Base-by-base conservation (phyloP, 139 green algal species). In the Yamagishiella unicocca region DNA sequence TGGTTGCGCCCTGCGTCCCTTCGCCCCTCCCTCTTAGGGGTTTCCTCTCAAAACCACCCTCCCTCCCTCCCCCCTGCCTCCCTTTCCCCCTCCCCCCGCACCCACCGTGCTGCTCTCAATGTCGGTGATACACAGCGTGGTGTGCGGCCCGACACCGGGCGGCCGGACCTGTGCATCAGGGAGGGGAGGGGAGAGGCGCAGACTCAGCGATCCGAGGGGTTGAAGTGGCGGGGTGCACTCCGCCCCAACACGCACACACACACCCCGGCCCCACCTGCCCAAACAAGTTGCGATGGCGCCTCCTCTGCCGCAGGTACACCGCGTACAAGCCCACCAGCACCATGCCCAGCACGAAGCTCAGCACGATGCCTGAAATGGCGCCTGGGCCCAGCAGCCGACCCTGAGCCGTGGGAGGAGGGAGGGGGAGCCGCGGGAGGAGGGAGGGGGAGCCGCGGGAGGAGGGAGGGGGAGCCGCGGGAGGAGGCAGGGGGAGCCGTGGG, bases 261-360 rank as follows among this genome's bases (percentile, higher is more conserved):
- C n/a, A n/a, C n/a, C n/a, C n/a, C n/a, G n/a, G n/a, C n/a, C 80
- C 7, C 66, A 87, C 81, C 81, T 79, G 66, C 31, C 81, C 81
- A n/a, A 87, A 79, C 45, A 87, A 31, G 66, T 78, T 87, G 25
- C 81, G 29, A 46, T 87, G 27, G 38, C 81, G 50, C 66, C 24
- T 5, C 10, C 66, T n/a, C 81, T 87, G 81, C 66, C 46, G 29
- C 8, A 24, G 31, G 66, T 79, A 68, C 45, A 87, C n/a, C 0
- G 4, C 12, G 31, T 22, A 12, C 43, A 87, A 17, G 27, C 10
- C 31, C 66, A 55, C 4, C 35, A 80, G 46, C 82, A 12, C 43
- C 45, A 58, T 0, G 25, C 43, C 9, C 50, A 87, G 25, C 35
- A 72, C 31, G 35, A 29, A 9, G 14, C 46, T 67, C 37, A 87